Conservation (phyloP, 1,139 yeast genomes). For the Hansenula sp. region DNA sequence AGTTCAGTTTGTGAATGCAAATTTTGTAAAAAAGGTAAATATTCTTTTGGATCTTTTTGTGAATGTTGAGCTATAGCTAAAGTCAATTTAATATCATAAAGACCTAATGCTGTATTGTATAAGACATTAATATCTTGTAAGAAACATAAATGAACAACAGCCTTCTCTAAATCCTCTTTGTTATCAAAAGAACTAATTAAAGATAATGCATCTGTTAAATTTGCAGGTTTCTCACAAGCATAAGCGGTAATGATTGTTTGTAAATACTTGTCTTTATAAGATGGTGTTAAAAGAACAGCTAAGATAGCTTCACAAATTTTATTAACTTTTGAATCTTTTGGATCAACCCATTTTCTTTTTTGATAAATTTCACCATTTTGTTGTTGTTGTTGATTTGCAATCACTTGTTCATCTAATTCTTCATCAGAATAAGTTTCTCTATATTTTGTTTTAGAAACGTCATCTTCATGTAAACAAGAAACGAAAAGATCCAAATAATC, state of each 20-base stretch:
- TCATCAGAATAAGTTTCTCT: conserved; percentile 53
- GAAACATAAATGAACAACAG: conserved; percentile 81
- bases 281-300: conserved; percentile 45
- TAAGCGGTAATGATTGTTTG: conserved; percentile 87
- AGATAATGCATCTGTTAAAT: conserved; percentile 65
- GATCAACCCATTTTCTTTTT: conserved; percentile 33
- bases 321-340: conserved; percentile 61
- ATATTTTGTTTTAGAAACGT: conserved; percentile 80
- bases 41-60: conserved; percentile 97
- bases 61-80: conserved; percentile 90
- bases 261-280: conserved; percentile 53
- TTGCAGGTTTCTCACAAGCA: conserved; percentile 89
- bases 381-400: conserved; percentile 14
- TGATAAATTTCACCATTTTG: conserved; percentile 25
- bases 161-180: conserved; percentile 51
- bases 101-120: conserved; percentile 74
- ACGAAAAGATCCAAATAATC: conserved; percentile 84
- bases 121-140: conserved; percentile 83
- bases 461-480: conserved; percentile 82
- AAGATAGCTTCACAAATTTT: conserved; percentile 71
- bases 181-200: conserved; percentile 48
- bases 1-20: conserved; percentile 63
- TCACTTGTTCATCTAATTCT: conserved; percentile 29
- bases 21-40: conserved; percentile 83
- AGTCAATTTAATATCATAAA: conserved; percentile 79